Conservation (phyloP, 768 basidiomycete species). For the Lactarius evosmus region DNA sequence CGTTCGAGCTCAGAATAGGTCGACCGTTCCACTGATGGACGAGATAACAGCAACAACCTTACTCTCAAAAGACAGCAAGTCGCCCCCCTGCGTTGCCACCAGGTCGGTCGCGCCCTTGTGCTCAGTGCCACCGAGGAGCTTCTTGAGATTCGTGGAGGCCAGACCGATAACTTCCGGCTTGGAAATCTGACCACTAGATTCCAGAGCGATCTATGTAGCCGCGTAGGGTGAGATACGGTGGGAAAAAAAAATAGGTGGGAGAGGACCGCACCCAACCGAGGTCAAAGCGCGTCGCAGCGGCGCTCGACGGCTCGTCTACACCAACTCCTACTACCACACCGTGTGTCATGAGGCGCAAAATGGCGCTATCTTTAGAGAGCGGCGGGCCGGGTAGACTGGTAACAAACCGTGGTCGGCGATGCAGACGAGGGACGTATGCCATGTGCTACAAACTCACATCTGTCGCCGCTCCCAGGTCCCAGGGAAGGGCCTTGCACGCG, state of each 20-base stretch:
- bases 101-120: conserved; percentile 36
- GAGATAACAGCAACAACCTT: conserved; percentile 35
- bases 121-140: conserved; percentile 37
- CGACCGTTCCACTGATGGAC: conserved; percentile 32
- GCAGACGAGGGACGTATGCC: neutral
- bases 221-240: neutral
- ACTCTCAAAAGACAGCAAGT: conserved; percentile 36
- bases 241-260: neutral
- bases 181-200: conserved; percentile 38
- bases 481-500: conserved; percentile 38
- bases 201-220: conserved; percentile 36
- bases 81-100: conserved; percentile 36
- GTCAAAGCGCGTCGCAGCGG: conserved; percentile 37
- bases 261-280: conserved; percentile 36
- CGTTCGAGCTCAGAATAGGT: conserved; percentile 30
- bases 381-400: conserved; percentile 67
- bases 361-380: conserved; percentile 49
- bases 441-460: conserved; percentile 27
- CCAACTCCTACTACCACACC: conserved; percentile 65
- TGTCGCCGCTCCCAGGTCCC: conserved; percentile 37
- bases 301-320: conserved; percentile 34
- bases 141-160: conserved; percentile 43
- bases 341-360: conserved; percentile 50
- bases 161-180: conserved; percentile 37
- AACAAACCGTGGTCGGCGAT: neutral